phyloP scores from a whole-genome alignment of 495 filamentous ascomycete species.

The Penicillium silybi region DNA sequence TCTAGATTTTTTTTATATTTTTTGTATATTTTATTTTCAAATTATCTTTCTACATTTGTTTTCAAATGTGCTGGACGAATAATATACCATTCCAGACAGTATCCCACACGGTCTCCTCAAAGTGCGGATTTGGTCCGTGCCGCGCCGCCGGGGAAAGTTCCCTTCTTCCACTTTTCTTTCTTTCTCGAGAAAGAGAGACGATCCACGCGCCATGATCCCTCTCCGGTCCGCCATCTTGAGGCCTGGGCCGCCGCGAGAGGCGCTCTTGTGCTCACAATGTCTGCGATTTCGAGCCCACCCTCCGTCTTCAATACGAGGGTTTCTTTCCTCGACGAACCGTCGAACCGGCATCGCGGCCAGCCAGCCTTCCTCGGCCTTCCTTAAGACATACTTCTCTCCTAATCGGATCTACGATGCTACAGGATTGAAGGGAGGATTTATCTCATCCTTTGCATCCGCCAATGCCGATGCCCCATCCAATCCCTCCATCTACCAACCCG shows the following conservation, averaged over 20 bases:
- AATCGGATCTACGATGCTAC: slow-evolving; percentile 23
- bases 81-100: too few relatives aligned
- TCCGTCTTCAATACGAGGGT: slow-evolving; percentile 25
- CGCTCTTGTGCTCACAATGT: slow-evolving; percentile 33
- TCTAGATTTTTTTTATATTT: too few relatives aligned
- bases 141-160: slow-evolving; percentile 30
- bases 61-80: too few relatives aligned
- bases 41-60: too few relatives aligned
- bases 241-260: slow-evolving; percentile 31
- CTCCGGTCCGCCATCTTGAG: slow-evolving; percentile 40
- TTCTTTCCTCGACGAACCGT: slow-evolving; percentile 31
- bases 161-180: slow-evolving; percentile 23
- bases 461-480: slow-evolving; percentile 14
- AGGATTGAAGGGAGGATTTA: slow-evolving; percentile 19
- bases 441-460: slow-evolving; percentile 28
- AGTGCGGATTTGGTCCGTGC: slow-evolving; percentile 35
- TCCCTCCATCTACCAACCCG: slow-evolving; percentile 3
- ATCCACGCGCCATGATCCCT: slow-evolving; percentile 37
- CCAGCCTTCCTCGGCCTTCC: slow-evolving; percentile 25
- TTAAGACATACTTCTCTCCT: slow-evolving; percentile 43
- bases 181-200: slow-evolving; percentile 8
- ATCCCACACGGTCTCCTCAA: not conserved
- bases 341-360: slow-evolving; percentile 27
- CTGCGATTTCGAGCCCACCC: slow-evolving; percentile 15
- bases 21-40: too few relatives aligned